Evolutionary conservation across 202 grass and related monocot genomes (phyloP), one percentile per base, ranked within the genome.

Genomic region (Digitaria exilis): DNA sequence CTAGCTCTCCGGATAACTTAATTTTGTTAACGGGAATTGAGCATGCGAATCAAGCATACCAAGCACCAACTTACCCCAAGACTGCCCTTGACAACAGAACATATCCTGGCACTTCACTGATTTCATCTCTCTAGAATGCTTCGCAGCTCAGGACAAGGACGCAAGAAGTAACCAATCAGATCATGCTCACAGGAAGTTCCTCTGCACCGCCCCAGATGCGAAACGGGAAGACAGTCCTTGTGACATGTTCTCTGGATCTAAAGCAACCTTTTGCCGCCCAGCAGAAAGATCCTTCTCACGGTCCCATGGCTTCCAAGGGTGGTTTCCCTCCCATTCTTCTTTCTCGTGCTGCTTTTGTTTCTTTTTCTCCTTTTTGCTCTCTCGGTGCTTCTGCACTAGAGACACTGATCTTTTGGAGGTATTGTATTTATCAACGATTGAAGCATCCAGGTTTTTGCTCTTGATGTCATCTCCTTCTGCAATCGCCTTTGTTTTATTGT

Each of bases 261-360:
- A 78, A 82, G 82, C 84, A 11, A 92, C 91, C n/a, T 87, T 92
- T 78, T 94, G 91, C 59, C 96, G 73, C 19, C 92, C 93, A 26
- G 91, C 93, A 55, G 82, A 42, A 41, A 98, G 81, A 91, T 98
- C 90, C 72, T 95, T 98, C 76, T 98, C 96, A n/a, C 96, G 87
- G 22, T 98, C 96, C 96, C 96, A 98, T 6, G 92, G 92, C 76
- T 98, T 95, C 96, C 96, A 98, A 42, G 96, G 92, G 82, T 91
- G 92, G 39, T 77, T 84, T 85, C 82, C 92, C 66, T 91, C 84
- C 92, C 89, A 94, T 84, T 76, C 92, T 67, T 91, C 84, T 85
- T 88, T 88, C 43, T 83, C 89, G 2, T n/a, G 30, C 30, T 80
- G 66, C 35, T 89, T 89, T 45, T 84, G 73, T 67, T 92, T 91